Conservation (phyloP, 768 basidiomycete genomes). For the Mycena crocata region DNA sequence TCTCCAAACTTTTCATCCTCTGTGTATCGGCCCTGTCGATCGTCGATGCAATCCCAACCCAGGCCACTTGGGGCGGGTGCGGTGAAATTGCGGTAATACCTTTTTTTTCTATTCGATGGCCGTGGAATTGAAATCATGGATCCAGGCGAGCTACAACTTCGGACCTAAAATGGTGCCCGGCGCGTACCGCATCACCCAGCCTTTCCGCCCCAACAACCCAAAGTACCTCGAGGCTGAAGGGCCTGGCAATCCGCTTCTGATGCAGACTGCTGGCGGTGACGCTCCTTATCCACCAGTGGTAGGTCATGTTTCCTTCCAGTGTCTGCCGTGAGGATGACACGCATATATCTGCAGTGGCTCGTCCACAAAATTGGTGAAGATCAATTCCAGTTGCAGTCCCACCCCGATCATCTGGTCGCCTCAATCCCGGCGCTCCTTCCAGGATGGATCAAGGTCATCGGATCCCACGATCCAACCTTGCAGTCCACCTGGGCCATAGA, state of each 20-base stretch:
- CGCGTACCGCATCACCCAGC: background rate
- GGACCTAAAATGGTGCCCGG: background rate
- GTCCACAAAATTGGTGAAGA: background rate
- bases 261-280: background rate
- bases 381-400: background rate
- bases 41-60: background rate
- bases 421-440: background rate
- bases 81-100: background rate
- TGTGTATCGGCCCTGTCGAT: background rate
- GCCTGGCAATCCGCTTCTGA: background rate
- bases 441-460: background rate
- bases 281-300: conserved; percentile 2
- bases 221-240: background rate
- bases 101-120: background rate
- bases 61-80: background rate
- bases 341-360: background rate
- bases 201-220: background rate
- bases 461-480: background rate
- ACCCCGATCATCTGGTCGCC: background rate
- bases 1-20: background rate
- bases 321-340: too few relatives aligned
- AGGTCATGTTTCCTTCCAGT: background rate
- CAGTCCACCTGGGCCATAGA: background rate
- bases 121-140: background rate
- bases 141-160: background rate